Evolutionary conservation across 768 basidiomycete genomes (phyloP), one percentile per base, ranked within the genome.

Genomic region (Russula earlei): DNA sequence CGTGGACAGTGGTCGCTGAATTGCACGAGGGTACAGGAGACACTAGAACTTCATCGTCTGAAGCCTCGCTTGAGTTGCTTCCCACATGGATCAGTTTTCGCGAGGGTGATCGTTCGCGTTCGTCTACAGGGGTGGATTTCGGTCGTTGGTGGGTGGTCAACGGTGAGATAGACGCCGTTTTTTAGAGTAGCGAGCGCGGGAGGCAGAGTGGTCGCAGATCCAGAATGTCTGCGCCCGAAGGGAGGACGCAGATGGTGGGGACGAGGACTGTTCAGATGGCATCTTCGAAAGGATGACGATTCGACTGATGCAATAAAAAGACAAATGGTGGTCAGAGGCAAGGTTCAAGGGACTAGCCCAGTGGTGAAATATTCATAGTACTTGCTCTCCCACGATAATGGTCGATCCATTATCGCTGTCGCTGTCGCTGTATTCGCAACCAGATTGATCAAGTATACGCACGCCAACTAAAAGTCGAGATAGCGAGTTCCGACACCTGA

Each of bases 91-190:
- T 49, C 76, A 49, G 62, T 52, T 73, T 36, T 78, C 72, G 43
- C 75, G 71, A 42, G 74, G 75, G 47, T 70, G 76, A 5, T 71
- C 52, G 71, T 1, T 77, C 77, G 4, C 83, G 76, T 62, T 85
- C 83, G 27, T 82, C 72, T 9, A 72, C 75, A 2, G 86, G 85
- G 0, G 86, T 84, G 14, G 84, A 85, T 67, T 88, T 86, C 19
- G 86, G 85, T 19, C 86, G 77, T 4, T 9, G 83, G 84, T 7
- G 82, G 82, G 6, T 82, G 79, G 34, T 68, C 63, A 1, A 72
- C 64, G 22, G 78, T 62, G 7, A 60, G 56, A 43, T 55, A 22
- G 38, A 69, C 66, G n/a, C 53, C 59, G 57, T 51, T 56, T 58
- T 63, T 50, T 62, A 65, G 43, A 47, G 11, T 54, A 50, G 67